A percentile compares a stretch with the other conserved stretches of the same genome.
Conservation (phyloP, 345 rosid genomes). For the Citropsis articulata region DNA sequence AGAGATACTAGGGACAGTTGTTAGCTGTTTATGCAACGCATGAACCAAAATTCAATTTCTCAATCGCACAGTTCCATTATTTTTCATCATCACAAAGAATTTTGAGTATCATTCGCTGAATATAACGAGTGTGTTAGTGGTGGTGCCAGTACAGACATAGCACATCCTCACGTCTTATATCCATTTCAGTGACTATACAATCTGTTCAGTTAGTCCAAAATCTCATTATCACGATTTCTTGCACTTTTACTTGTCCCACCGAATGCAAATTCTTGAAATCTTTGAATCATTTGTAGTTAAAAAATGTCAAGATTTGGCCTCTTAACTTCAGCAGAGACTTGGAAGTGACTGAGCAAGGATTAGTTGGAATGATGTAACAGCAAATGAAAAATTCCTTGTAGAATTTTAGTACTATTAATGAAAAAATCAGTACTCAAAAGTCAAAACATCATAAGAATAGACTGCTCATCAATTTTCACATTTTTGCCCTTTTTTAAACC, state of each 20-base stretch:
- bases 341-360: neutral
- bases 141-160: neutral
- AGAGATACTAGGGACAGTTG: neutral
- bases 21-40: neutral
- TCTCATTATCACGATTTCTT: neutral
- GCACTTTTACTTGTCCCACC: neutral
- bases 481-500: neutral
- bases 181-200: neutral
- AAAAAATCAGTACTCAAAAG: neutral
- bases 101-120: neutral
- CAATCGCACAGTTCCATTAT: neutral
- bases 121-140: neutral
- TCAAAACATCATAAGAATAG: neutral
- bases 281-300: neutral
- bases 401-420: neutral
- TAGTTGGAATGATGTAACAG: neutral
- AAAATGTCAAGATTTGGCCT: neutral
- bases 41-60: neutral
- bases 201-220: neutral
- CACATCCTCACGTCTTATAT: neutral
- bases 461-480: neutral
- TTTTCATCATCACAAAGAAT: neutral
- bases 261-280: slow-evolving; percentile 1
- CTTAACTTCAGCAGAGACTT: neutral
- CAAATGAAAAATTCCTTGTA: neutral